A percentile compares a stretch with the other conserved stretches of the same genome.
Evolutionary conservation across 1,139 yeast genomes (phyloP).

Genomic region (Zygosaccharomyces sapae): DNA sequence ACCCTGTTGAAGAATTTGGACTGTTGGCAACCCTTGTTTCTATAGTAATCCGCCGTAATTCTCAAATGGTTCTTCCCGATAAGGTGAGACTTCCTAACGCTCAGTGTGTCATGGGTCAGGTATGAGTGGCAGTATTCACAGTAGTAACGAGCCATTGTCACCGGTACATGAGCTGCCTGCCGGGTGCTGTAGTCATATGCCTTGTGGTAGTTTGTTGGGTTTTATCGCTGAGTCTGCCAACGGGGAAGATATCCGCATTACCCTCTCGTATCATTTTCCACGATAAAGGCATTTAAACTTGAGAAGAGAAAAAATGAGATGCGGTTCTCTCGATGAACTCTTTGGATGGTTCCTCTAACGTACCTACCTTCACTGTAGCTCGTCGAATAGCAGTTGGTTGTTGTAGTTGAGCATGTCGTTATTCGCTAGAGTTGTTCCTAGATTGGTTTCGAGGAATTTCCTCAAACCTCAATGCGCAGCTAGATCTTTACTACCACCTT

Average conservation of each 20-base stretch:
- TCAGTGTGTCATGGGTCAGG: slow-evolving; percentile 81
- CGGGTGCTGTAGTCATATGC: too few species aligned
- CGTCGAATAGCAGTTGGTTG: not conserved
- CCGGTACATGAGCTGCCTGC: too few species aligned
- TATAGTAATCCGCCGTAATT: slow-evolving; percentile 69
- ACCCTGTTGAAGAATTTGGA: not conserved
- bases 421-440: slow-evolving; percentile 13
- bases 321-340: not conserved
- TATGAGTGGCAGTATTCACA: slow-evolving; percentile 87
- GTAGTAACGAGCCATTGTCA: slow-evolving; percentile 51
- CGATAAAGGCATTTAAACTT: not conserved
- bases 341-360: not conserved
- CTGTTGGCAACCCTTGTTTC: slow-evolving; percentile 21
- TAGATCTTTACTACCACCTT: slow-evolving; percentile 12
- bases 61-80: slow-evolving; percentile 75
- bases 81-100: slow-evolving; percentile 81
- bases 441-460: slow-evolving; percentile 13
- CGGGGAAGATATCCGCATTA: not conserved
- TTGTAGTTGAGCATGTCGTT: slow-evolving; percentile 9
- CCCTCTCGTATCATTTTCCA: not conserved
- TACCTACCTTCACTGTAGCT: not conserved
- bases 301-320: not conserved
- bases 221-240: too few species aligned
- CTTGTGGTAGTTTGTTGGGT: too few species aligned
- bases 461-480: slow-evolving; percentile 11